Base-by-base conservation (phyloP, 306 rosid genomes). In the Trifolium repens region DNA sequence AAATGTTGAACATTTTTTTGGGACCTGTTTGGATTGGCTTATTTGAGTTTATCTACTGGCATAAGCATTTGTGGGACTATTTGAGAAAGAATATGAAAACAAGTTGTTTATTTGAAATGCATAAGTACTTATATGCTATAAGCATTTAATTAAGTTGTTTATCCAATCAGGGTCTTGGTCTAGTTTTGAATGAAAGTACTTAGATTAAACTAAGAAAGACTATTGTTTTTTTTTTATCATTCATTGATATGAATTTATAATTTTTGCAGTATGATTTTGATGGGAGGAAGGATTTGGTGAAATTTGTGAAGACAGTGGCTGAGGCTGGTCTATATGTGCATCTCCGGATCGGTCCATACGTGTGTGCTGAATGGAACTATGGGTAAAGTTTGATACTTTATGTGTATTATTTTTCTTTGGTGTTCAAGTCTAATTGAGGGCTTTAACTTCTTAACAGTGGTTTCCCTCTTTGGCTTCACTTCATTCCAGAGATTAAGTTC, bases 291-390 rank as follows among this genome's bases (percentile, higher is more conserved):
- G 99, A 96, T 86, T 79, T 96, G 80, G 92, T 89, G 67, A 77
- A 84, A 82, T 96, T 96, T 75, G 87, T 96, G 74, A 92, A 89
- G 85, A 49, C 86, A 32, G 97, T 90, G 11, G 99, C 87, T 55
- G 92, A 78, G 6, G 98, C 97, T 0, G 99, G 99, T 49, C 75
- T 92, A 14, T 92, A 88, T 40, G 91, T 84, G 78, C 97, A 90
- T 86, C 93, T 96, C 6, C 91, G 99, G 52, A 96, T 96, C 73
- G 99, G 99, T 73, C 99, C 99, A 27, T 96, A 96, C 42, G 99
- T 54, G 0, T 96, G 99, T 67, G 99, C 99, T 34, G 99, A 96
- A 81, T 96, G 99, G 99, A 96, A 96, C 84, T 96, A 92, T 19
- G 99, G 99, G 99, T 96, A 84, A 76, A 46, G 13, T 44, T 76